Evolutionary conservation across 106 monocot species (phyloP).

Genomic region (Phalaenopsis aphrodite): DNA sequence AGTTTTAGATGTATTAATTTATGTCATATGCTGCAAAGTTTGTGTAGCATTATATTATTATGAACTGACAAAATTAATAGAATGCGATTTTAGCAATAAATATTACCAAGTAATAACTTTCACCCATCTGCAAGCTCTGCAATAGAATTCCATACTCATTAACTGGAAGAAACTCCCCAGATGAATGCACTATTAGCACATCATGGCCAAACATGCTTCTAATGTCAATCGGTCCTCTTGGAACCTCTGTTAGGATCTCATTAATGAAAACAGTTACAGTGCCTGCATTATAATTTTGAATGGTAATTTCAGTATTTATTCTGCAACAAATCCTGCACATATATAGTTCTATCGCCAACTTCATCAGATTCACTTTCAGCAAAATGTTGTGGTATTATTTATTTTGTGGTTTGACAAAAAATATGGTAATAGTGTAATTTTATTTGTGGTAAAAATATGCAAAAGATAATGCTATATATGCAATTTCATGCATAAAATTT

Average conservation of each 20-base stretch:
- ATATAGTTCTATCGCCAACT: not conserved
- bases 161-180: constrained; percentile 64
- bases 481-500: too few species aligned
- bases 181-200: constrained; percentile 64
- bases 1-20: too few species aligned
- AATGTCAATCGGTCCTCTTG: constrained; percentile 65
- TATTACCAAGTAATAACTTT: constrained; percentile 85
- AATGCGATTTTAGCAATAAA: not conserved
- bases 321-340: not conserved
- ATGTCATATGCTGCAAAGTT: too few species aligned
- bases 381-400: too few species aligned
- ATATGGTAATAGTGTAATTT: too few species aligned
- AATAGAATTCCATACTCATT: constrained; percentile 65
- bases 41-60: too few species aligned
- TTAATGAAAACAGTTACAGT: constrained; percentile 83
- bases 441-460: too few species aligned
- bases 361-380: not conserved
- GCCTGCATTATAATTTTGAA: constrained; percentile 25
- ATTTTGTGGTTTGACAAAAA: too few species aligned
- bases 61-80: not conserved
- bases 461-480: too few species aligned
- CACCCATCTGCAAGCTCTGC: constrained; percentile 81
- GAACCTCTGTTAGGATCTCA: constrained; percentile 67
- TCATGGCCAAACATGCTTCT: constrained; percentile 66
- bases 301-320: not conserved